Conservation (phyloP, 1,284 basidiomycete genomes). For the Cryptococcus sp. region DNA sequence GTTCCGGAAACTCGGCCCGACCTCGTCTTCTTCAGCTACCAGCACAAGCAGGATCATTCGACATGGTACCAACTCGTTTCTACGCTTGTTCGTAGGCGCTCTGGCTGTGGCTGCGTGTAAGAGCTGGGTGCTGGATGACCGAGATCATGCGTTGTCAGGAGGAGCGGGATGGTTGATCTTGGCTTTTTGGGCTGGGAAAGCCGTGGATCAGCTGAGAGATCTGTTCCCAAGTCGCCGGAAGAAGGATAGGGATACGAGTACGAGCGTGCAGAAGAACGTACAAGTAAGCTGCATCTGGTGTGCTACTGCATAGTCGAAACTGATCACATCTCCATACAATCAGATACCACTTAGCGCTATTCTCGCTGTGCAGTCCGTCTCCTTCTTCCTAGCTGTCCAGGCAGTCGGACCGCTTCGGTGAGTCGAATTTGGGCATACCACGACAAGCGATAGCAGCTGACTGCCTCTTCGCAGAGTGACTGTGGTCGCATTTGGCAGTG, state of each 20-base stretch:
- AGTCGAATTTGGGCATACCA: background rate
- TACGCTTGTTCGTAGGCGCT: constrained; percentile 24
- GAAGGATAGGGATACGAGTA: constrained; percentile 9
- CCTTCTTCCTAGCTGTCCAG: constrained; percentile 27
- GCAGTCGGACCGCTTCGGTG: constrained; percentile 28
- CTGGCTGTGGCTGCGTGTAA: constrained; percentile 27
- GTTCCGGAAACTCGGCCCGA: background rate
- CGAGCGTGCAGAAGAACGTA: background rate
- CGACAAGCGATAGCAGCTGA: no score
- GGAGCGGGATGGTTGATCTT: constrained; percentile 30
- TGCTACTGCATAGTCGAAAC: background rate
- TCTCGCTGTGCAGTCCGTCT: constrained; percentile 20
- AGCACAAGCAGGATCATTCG: background rate
- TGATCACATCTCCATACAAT: constrained; percentile 1
- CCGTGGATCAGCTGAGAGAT: constrained; percentile 58
- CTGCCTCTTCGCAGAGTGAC: constrained; percentile 1
- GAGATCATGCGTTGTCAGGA: constrained; percentile 10
- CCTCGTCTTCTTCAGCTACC: background rate
- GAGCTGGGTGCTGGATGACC: constrained; percentile 24
- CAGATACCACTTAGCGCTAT: constrained; percentile 11
- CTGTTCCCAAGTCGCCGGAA: constrained; percentile 54
- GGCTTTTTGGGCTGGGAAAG: constrained; percentile 53
- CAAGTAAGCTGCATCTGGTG: constrained; percentile 3
- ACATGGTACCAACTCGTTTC: constrained; percentile 12
- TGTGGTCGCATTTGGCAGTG: constrained; percentile 7